Percentiles rank a stretch among this genome's conserved stretches.
Evolutionary conservation across 495 filamentous ascomycete genomes (phyloP).

Genomic region (Durotheca rogersii): DNA sequence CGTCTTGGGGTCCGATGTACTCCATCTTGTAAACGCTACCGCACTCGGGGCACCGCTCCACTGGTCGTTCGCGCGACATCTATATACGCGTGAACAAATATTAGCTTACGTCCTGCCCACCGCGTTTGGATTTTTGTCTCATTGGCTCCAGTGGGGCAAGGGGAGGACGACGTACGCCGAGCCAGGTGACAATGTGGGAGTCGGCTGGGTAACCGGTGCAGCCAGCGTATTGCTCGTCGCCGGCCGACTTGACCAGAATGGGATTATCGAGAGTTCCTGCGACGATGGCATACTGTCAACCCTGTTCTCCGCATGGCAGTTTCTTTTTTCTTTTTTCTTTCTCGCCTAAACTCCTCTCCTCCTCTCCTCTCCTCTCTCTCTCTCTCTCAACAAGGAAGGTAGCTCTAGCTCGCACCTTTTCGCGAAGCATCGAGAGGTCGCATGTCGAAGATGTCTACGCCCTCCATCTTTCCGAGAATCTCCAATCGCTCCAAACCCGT

Average conservation of each 20-base stretch:
- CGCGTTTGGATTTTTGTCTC: background rate
- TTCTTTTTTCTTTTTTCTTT: too few species aligned
- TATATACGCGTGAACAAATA: conserved; percentile 36
- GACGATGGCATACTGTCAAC: conserved; percentile 18
- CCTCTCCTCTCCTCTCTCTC: too few species aligned
- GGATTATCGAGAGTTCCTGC: conserved; percentile 87
- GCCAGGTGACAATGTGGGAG: conserved; percentile 86
- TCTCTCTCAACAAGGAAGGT: too few species aligned
- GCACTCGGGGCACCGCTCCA: conserved; percentile 94
- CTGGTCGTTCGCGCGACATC: conserved; percentile 85
- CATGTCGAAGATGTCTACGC: conserved; percentile 98
- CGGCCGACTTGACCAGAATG: conserved; percentile 82
- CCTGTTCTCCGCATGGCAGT: background rate
- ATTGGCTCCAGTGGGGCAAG: background rate
- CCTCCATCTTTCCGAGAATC: conserved; percentile 98
- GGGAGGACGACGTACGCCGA: conserved; percentile 62
- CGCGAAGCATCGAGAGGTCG: conserved; percentile 88
- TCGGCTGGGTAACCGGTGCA: conserved; percentile 94
- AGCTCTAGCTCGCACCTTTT: conserved; percentile 60
- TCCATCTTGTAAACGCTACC: conserved; percentile 95
- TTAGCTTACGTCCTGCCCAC: conserved; percentile 17
- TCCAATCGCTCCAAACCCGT: conserved; percentile 98
- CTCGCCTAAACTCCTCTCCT: too few species aligned
- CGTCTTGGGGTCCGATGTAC: conserved; percentile 80
- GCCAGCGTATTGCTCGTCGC: conserved; percentile 94